These are phyloP conservation scores for Penicillium arizonense DNA, from an alignment of 495 filamentous ascomycete genomes.

Conservation along the genomic window DNA sequence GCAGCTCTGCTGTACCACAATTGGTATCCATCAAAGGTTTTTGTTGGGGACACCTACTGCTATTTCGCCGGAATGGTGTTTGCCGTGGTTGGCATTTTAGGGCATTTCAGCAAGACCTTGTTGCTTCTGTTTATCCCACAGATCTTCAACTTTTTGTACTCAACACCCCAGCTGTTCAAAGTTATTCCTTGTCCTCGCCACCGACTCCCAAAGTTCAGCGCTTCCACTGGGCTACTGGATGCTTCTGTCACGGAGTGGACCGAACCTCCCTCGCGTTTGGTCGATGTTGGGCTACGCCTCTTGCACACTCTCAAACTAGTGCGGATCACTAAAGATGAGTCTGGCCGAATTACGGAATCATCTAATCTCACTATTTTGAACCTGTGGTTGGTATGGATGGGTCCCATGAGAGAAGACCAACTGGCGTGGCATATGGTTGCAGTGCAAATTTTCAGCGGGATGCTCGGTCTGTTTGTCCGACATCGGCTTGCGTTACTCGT, in stretches of 20 bases:
- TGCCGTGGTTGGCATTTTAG: slow-evolving; percentile 91
- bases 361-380: slow-evolving; percentile 94
- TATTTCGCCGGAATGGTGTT: slow-evolving; percentile 99
- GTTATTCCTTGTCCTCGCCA: slow-evolving; percentile 91
- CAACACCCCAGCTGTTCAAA: slow-evolving; percentile 83
- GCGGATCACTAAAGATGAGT: slow-evolving; percentile 58
- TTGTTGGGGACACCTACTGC: slow-evolving; percentile 98
- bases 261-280: slow-evolving; percentile 59
- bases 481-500: slow-evolving; percentile 81
- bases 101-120: slow-evolving; percentile 97
- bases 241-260: slow-evolving; percentile 79
- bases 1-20: slow-evolving; percentile 86
- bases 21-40: slow-evolving; percentile 93
- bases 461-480: slow-evolving; percentile 80
- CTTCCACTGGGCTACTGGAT: slow-evolving; percentile 77
- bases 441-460: slow-evolving; percentile 70
- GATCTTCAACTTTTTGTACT: slow-evolving; percentile 95
- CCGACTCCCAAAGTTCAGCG: slow-evolving; percentile 83
- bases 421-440: slow-evolving; percentile 72
- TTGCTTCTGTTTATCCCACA: slow-evolving; percentile 89
- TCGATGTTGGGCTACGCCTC: slow-evolving; percentile 60
- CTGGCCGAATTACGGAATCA: slow-evolving; percentile 72
- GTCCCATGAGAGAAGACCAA: slow-evolving; percentile 83
- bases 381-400: slow-evolving; percentile 94
- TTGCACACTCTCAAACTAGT: slow-evolving; percentile 65